A percentile compares a stretch with the other conserved stretches of the same genome.
Evolutionary conservation across 257 asterid genomes (phyloP).

Genomic region (Nyctanthes arbortristis): DNA sequence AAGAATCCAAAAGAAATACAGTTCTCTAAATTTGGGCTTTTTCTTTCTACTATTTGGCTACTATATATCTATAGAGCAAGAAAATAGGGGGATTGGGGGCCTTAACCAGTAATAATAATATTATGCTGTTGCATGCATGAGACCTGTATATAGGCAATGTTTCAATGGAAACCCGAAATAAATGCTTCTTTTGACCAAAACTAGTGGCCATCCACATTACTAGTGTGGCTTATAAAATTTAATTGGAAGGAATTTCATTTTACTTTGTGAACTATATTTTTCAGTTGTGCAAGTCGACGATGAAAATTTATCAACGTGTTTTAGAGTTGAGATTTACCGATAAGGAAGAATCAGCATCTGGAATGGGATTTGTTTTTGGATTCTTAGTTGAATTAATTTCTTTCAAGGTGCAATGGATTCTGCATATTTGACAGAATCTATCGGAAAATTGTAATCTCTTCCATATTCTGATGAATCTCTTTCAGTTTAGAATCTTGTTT

Average conservation of each 20-base stretch:
- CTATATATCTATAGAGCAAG: slow-evolving; percentile 17
- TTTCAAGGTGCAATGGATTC: not conserved
- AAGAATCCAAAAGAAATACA: not conserved
- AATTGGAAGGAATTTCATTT: slow-evolving; percentile 4
- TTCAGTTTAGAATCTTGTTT: not conserved
- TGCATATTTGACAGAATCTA: not conserved
- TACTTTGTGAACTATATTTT: not conserved
- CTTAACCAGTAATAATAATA: too few species aligned
- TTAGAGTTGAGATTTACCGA: too few species aligned
- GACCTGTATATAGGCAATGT: not conserved
- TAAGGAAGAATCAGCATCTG: not conserved
- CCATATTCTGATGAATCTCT: not conserved
- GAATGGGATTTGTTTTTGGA: not conserved
- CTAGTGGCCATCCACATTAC: slow-evolving; percentile 22
- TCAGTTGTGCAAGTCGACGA: not conserved
- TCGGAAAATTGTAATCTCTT: not conserved
- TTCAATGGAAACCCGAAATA: slow-evolving; percentile 24
- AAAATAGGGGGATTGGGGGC: slow-evolving; percentile 21
- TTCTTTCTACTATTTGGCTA: not conserved
- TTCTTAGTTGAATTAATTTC: not conserved
- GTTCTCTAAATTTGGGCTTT: not conserved
- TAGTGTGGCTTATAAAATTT: slow-evolving; percentile 2
- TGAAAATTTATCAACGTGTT: too few species aligned
- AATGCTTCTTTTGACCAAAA: slow-evolving; percentile 34
- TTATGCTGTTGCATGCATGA: not conserved